Percentiles rank a stretch among this genome's conserved stretches.
Conservation (phyloP, 208 protist genomes). For the Trypanosoma grayi region DNA sequence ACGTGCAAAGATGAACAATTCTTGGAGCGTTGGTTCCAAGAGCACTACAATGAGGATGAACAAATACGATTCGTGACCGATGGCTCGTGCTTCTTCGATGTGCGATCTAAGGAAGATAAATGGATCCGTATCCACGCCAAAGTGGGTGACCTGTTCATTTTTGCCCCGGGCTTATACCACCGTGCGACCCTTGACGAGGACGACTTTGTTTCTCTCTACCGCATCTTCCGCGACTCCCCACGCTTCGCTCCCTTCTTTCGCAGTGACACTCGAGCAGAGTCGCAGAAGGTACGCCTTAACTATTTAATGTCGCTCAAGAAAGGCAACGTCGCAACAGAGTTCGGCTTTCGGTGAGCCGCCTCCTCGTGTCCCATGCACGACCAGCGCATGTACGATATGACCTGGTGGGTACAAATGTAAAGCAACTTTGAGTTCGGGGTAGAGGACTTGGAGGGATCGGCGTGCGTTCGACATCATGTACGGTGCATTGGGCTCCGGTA, state of each 20-base stretch:
- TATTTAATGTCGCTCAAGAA: conserved; percentile 90
- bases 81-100: conserved; percentile 91
- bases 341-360: conserved; percentile 64
- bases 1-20: conserved; percentile 87
- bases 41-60: conserved; percentile 94
- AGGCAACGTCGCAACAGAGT: conserved; percentile 77
- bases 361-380: too few species aligned
- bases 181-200: conserved; percentile 85
- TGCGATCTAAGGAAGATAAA: conserved; percentile 88
- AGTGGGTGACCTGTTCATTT: conserved; percentile 80
- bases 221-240: conserved; percentile 76
- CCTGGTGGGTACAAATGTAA: background rate
- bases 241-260: conserved; percentile 83
- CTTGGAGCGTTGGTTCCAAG: conserved; percentile 89
- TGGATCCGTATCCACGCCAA: conserved; percentile 90
- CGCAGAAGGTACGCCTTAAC: conserved; percentile 65
- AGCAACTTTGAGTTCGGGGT: too few species aligned
- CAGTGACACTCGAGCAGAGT: conserved; percentile 60
- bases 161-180: conserved; percentile 87
- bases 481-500: too few species aligned
- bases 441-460: too few species aligned
- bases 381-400: too few species aligned
- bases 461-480: background rate
- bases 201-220: conserved; percentile 85
- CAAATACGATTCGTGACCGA: conserved; percentile 88